These are phyloP conservation scores for Biancaea sappan DNA, from an alignment of 306 rosid genomes.

Conservation along the genomic window DNA sequence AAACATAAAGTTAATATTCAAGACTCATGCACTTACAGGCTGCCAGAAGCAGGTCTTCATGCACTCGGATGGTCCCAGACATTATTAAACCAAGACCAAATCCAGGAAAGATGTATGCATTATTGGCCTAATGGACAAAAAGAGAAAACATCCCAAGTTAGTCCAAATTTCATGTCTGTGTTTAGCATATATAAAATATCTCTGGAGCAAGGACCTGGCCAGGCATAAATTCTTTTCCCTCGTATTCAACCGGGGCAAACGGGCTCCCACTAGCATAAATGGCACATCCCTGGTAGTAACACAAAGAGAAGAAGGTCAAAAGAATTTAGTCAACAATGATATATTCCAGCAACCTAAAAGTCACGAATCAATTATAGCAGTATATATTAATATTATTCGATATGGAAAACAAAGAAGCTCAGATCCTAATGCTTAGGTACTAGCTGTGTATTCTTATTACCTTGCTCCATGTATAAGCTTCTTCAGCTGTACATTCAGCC, in stretches of 20 bases:
- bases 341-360: not conserved
- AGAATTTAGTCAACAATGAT: not conserved
- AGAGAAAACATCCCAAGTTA: slow-evolving; percentile 33
- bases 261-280: slow-evolving; percentile 96
- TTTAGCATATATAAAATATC: slow-evolving; percentile 15
- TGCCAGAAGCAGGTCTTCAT: slow-evolving; percentile 92
- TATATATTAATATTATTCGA: not conserved
- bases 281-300: slow-evolving; percentile 70
- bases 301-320: not conserved
- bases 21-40: slow-evolving; percentile 71
- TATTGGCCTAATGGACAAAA: slow-evolving; percentile 67
- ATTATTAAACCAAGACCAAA: slow-evolving; percentile 86
- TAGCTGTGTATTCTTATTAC: slow-evolving; percentile 30
- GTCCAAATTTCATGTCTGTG: not conserved
- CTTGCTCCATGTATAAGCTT: slow-evolving; percentile 54
- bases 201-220: slow-evolving; percentile 73
- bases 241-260: slow-evolving; percentile 69
- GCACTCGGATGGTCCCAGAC: slow-evolving; percentile 96
- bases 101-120: slow-evolving; percentile 97
- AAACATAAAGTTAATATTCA: not conserved
- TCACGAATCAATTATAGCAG: not conserved
- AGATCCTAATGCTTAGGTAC: not conserved
- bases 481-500: slow-evolving; percentile 60
- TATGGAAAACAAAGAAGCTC: not conserved
- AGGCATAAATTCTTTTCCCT: slow-evolving; percentile 69